Evolutionary conservation across 1,284 basidiomycete genomes (phyloP), one percentile per base, ranked within the genome.

Genomic region (Amylostereum areolatum): DNA sequence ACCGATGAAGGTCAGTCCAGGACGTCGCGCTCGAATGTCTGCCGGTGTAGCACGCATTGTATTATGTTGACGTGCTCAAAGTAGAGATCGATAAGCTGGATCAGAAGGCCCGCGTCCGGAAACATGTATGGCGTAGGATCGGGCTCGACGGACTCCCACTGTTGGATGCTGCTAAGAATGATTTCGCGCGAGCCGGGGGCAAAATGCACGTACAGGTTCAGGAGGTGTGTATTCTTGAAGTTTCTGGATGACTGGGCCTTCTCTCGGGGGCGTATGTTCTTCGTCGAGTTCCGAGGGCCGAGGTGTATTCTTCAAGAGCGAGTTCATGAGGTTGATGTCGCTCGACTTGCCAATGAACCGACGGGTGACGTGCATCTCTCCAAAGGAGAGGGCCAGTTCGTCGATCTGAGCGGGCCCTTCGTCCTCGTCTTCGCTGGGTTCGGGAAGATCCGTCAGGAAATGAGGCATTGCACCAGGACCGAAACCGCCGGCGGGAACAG

Each of bases 261-360:
- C n/a, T n/a, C n/a, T n/a, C n/a, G n/a, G n/a, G n/a, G n/a, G n/a
- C n/a, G n/a, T n/a, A n/a, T n/a, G n/a, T n/a, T n/a, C n/a, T n/a
- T n/a, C n/a, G n/a, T n/a, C n/a, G n/a, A n/a, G n/a, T n/a, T n/a
- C n/a, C n/a, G n/a, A n/a, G n/a, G n/a, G n/a, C n/a, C n/a, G n/a
- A n/a, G n/a, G n/a, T n/a, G n/a, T n/a, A n/a, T n/a, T n/a, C n/a
- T n/a, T n/a, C n/a, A n/a, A n/a, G n/a, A n/a, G n/a, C n/a, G n/a
- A n/a, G n/a, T 78, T 78, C 41, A 90, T 67, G 8, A 90, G 73
- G 66, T 78, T 78, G 1, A 80, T 73, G 3, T 79, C 79, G 46
- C 85, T 88, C 1, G 83, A 83, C 59, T 87, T 84, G 1, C 87
- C 87, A 54, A 85, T 83, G 63, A 85, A 89, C 7, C 83, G 71